Conservation (phyloP, 805 yeast genomes). For the Candida ovalis region DNA sequence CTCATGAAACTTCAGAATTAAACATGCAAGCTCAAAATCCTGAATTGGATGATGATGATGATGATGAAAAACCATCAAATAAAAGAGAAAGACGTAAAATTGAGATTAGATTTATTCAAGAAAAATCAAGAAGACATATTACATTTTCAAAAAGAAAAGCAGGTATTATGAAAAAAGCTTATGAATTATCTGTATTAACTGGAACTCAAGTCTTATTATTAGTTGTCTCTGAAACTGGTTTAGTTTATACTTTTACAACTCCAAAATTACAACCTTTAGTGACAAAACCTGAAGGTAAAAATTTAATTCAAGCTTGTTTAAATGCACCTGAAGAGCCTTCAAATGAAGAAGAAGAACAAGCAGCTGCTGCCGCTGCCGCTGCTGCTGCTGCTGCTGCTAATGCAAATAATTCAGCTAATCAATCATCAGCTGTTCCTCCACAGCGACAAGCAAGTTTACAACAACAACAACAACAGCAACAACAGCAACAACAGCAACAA, state of each 20-base stretch:
- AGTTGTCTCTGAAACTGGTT: slow-evolving; percentile 97
- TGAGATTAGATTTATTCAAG: slow-evolving; percentile 95
- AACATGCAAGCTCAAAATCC: slow-evolving; percentile 24
- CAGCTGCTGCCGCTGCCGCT: slow-evolving; percentile 12
- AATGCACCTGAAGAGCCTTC: slow-evolving; percentile 91
- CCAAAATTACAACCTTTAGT: slow-evolving; percentile 98
- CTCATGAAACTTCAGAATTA: slow-evolving; percentile 16
- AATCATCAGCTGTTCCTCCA: slow-evolving; percentile 21
- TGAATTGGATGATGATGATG: slow-evolving; percentile 48
- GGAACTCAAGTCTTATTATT: slow-evolving; percentile 94
- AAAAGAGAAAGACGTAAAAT: slow-evolving; percentile 75
- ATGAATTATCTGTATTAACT: slow-evolving; percentile 91
- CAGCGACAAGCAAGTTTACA: slow-evolving; percentile 27
- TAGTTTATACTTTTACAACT: slow-evolving; percentile 97
- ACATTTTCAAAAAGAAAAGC: slow-evolving; percentile 98
- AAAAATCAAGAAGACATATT: slow-evolving; percentile 95
- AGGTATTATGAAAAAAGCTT: slow-evolving; percentile 99
- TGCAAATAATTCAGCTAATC: slow-evolving; percentile 13
- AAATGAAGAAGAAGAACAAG: slow-evolving; percentile 50
- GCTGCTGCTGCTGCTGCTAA: slow-evolving; percentile 13
- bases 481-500: slow-evolving; percentile 29
- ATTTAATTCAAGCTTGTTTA: slow-evolving; percentile 92
- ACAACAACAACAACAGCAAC: slow-evolving; percentile 34
- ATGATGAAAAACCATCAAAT: slow-evolving; percentile 42
- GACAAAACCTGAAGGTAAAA: slow-evolving; percentile 95